Evolutionary conservation across 1,284 basidiomycete genomes (phyloP), one percentile per base, ranked within the genome.

Genomic region (Trichosporon coremiiforme): DNA sequence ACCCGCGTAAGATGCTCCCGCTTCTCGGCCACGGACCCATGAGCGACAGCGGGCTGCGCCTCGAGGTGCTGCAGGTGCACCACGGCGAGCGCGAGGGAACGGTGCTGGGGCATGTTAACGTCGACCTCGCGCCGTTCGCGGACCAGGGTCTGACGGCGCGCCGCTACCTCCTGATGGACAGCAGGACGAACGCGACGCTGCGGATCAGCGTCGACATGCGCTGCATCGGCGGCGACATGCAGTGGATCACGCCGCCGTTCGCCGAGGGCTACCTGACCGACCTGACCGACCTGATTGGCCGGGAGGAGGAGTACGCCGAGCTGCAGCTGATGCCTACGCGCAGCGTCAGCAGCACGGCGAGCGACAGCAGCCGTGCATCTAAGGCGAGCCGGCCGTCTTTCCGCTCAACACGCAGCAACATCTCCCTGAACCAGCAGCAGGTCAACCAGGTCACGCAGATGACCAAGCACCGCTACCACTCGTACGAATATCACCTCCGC

Each of bases 71-170:
- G 13, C 55, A 70, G 60, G 31, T 47, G 22, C 29, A 29, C 35
- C 15, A 5, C 17, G 25, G 33, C 29, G 67, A 63, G 33, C 45
- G 55, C 29, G 66, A 68, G 53, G 67, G 62, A 38, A 68, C 66
- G 0, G 47, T 76, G 0, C 82, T 81, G 70, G 83, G 83, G 2
- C 74, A 73, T 2, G 77, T 84, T 17, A 76, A 83, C 69, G 70
- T 83, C 33, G 83, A 84, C 74, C 69, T 84, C 33, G 83, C 83
- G n/a, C 76, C 80, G 10, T 84, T 81, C 75, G 83, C 81, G 3
- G 82, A 80, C 22, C 76, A 74, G 33, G 82, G 82, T 0, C 73
- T 68, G 33, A 76, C 76, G 45, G 78, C 80, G 9, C 74, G 83
- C 69, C 71, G 79, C 68, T 83, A 81, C 68, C 69, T 84, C 47